Base-by-base conservation (phyloP, 768 basidiomycete species). In the Lactarius akahatsu region DNA sequence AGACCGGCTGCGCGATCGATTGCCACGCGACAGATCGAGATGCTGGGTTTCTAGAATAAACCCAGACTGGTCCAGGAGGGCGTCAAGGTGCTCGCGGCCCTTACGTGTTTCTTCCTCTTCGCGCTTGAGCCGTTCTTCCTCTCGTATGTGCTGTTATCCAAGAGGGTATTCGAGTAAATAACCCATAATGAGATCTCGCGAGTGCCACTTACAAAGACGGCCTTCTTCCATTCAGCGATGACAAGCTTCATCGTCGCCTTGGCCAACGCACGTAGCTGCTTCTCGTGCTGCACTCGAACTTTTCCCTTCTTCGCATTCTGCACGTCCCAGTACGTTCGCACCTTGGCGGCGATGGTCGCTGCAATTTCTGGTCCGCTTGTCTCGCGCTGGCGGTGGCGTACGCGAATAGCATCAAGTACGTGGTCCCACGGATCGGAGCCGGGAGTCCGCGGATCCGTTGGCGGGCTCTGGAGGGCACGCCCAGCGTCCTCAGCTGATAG, bases 51-150 rank as follows among this genome's bases (percentile, higher is more conserved):
- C 89, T 66, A 97, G 78, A 64, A 96, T 86, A 57, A 90, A 87
- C 0, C 91, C 91, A 41, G 93, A 96, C 72, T 96, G 90, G 76
- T 94, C 86, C 56, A 98, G 80, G 69, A 98, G 92, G 4, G 90
- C 92, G 74, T 96, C 91, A 26, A 98, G 82, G 76, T 97, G 95
- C 69, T 89, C 86, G 67, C 89, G 89, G 0, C 95, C 93, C 6
- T 87, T 81, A 38, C 85, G 82, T 69, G 86, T 82, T 75, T 95
- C 91, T 76, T 97, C 94, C 20, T 81, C 88, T 73, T 91, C 90
- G 15, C 80, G 78, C 60, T 80, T 81, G 50, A 83, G 78, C 41
- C 89, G 80, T 67, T 86, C 82, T 71, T 88, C 83, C 65, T 91
- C 88, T 4, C 90, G 86, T 20, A 94, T 83, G 76, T 92, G 86